Evolutionary conservation across 1,284 basidiomycete species (phyloP).

Genomic region (Heliocybe sulcata): DNA sequence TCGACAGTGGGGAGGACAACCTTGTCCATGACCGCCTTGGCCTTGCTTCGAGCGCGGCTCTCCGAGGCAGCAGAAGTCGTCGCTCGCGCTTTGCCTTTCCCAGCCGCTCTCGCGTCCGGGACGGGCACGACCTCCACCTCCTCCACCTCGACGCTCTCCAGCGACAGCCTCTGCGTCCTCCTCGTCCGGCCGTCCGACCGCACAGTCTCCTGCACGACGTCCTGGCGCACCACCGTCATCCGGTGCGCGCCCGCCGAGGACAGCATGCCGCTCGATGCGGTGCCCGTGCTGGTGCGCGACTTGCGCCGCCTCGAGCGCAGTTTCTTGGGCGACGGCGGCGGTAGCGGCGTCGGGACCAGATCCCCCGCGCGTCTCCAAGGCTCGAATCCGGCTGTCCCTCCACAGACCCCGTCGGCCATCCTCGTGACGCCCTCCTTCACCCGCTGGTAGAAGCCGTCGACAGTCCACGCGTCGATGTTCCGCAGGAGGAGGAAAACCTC

Average conservation of each 20-base stretch:
- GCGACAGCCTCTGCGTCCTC: background rate
- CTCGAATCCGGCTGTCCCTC: constrained; percentile 24
- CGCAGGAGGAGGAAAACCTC: constrained; percentile 44
- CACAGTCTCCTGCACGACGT: background rate
- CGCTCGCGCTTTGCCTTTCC: background rate
- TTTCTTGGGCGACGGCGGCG: no score
- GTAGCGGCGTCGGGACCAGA: constrained; percentile 14
- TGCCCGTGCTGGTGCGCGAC: constrained; percentile 18
- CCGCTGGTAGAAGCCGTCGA: constrained; percentile 29
- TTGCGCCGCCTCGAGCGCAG: constrained; percentile 24
- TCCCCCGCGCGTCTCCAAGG: constrained; percentile 43
- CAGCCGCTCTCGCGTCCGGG: background rate
- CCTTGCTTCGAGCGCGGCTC: background rate
- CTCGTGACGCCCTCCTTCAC: constrained; percentile 30
- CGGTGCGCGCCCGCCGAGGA: background rate
- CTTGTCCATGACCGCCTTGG: background rate
- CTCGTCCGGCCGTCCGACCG: background rate
- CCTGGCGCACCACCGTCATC: background rate
- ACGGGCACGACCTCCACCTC: background rate
- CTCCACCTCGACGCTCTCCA: background rate
- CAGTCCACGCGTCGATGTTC: constrained; percentile 48
- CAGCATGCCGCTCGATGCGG: background rate
- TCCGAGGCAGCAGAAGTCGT: background rate
- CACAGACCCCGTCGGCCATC: constrained; percentile 25
- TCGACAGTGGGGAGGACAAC: background rate